Base-by-base conservation (phyloP, 2,329 filamentous ascomycete genomes). In the Thermoascus crustaceus region DNA sequence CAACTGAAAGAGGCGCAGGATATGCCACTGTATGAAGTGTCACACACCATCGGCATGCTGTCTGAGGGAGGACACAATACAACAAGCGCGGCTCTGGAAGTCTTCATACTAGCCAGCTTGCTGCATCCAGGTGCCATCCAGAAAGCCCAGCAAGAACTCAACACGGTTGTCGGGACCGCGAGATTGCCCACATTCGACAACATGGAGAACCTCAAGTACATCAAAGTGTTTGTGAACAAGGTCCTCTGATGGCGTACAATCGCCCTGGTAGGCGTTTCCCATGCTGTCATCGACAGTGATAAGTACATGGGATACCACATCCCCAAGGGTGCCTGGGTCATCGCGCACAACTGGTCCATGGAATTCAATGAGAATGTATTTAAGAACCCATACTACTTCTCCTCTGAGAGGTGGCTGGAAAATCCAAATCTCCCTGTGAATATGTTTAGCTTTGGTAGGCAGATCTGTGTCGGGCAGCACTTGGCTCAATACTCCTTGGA, bases 51-150 rank as follows among this genome's bases (percentile, higher is more conserved):
- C 2, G 63, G 61, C 2, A 61, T 58, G 1, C 50, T 70, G 5
- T 67, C 68, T 38, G 67, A 67, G 9, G 67, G 67, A 10, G 62
- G 67, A 14, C 67, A 57, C n/a, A 68, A 72, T 40, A 72, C 67
- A 0, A 70, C 66, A 0, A 63, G 63, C 2, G 64, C 62, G 20
- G 66, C 65, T 0, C 51, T 71, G 29, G 66, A 64, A 41, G 61
- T 61, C 5, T 66, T 60, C 52, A 67, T 73, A 49, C 27, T 72
- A 43, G 44, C 72, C 42, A 24, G 31, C 17, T 3, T 31, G 13
- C 4, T 30, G 7, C 13, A 39, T 13, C 64, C 66, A 0, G 53
- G 63, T 13, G 55, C 54, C 3, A 50, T 68, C 3, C 26, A 39
- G 2, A 57, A 58, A 10, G 63, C 63, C 0, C 58, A 66, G 6